These are phyloP conservation scores for Kregervanrija pseudodelftensis DNA, from an alignment of 805 yeast species.

Conservation along the genomic window DNA sequence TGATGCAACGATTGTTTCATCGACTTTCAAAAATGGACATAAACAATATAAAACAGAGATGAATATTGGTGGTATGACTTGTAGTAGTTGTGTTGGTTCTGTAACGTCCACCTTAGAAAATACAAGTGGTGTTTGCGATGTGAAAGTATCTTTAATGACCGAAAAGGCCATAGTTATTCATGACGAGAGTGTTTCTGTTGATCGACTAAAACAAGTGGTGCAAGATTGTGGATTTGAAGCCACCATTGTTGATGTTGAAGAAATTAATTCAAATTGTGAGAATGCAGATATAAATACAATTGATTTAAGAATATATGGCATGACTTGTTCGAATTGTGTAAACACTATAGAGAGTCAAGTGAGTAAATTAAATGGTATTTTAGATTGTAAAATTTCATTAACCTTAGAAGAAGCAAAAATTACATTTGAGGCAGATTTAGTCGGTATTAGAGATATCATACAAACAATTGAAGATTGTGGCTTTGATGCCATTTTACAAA, in stretches of 20 bases:
- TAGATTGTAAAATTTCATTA: slow-evolving; percentile 41
- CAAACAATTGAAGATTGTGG: slow-evolving; percentile 44
- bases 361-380: slow-evolving; percentile 39
- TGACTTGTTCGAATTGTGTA: slow-evolving; percentile 55
- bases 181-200: slow-evolving; percentile 24
- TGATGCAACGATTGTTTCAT: slow-evolving; percentile 25
- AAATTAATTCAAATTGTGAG: slow-evolving; percentile 2
- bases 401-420: slow-evolving; percentile 50
- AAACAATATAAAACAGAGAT: slow-evolving; percentile 8
- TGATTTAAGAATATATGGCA: slow-evolving; percentile 41
- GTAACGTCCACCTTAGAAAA: slow-evolving; percentile 40
- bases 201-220: slow-evolving; percentile 34
- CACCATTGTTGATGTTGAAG: slow-evolving; percentile 33
- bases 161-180: slow-evolving; percentile 61
- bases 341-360: slow-evolving; percentile 43
- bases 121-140: slow-evolving; percentile 27
- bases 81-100: slow-evolving; percentile 60
- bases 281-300: slow-evolving; percentile 11
- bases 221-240: slow-evolving; percentile 44
- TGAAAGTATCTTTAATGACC: slow-evolving; percentile 62
- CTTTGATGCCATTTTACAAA: slow-evolving; percentile 41
- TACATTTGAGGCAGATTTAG: slow-evolving; percentile 38
- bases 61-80: slow-evolving; percentile 65
- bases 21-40: not conserved
- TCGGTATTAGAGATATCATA: slow-evolving; percentile 63